Evolutionary conservation across 306 rosid genomes (phyloP), one percentile per base, ranked within the genome.

Genomic region (Malus sylvestris): DNA sequence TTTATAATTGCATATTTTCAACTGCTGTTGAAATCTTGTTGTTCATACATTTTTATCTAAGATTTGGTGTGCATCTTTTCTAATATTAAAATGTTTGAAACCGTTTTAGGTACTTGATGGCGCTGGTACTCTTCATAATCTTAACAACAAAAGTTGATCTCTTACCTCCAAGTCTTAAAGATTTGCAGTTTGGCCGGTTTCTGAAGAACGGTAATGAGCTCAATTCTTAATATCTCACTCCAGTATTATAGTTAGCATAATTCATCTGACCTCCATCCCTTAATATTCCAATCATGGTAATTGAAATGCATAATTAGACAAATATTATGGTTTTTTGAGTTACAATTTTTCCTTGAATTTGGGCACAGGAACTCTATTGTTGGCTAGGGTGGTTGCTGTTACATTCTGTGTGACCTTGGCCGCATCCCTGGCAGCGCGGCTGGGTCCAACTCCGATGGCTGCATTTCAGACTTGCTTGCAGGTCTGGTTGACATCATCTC

Each of bases 401-500:
- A 95, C 99, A 72, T 95, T 92, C 80, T 92, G 97, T 61, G 97
- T 92, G 68, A 95, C 99, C 25, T 83, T 95, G 59, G 89, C 99
- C 22, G 97, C 99, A 30, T 90, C 99, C 30, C 67, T 92, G 78
- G 97, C 99, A 1, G 95, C 97, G 59, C 83, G 97, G 81, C 75
- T 90, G 11, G 98, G 98, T 6, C 61, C 98, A 22, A 84, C 81
- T 63, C 93, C 91, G 0, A 92, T 95, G 99, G 99, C 99, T 74
- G 99, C 97, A 42, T 95, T 95, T 78, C 99, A 95, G 79, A 89
- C 93, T 44, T 91, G 97, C 84, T 84, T 92, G 5, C 99, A 95
- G 63, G 93, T 95, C 40, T 95, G 99, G 99, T 71, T 95, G 40
- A 92, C 97, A 30, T 90, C 99, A 6, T 95, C 99, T 30, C 92